A percentile compares a stretch with the other conserved stretches of the same genome.
These are phyloP conservation scores for Capillidium rhysosporum DNA, from an alignment of 371 early-diverging fungal species.

Conservation along the genomic window DNA sequence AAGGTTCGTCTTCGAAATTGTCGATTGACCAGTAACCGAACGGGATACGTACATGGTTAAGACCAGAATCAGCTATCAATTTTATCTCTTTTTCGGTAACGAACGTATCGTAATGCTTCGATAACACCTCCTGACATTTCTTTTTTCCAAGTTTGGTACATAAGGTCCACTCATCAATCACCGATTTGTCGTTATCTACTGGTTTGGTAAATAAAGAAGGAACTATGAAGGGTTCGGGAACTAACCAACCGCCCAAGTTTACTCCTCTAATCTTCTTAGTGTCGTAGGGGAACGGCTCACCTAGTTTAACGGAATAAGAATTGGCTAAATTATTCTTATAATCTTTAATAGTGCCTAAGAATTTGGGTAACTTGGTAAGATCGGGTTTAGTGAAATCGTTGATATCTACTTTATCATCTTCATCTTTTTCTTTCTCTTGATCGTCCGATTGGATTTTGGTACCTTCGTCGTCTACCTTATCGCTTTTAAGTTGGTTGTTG, in stretches of 20 bases:
- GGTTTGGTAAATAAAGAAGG: constrained; percentile 16
- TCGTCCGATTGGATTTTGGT: not conserved
- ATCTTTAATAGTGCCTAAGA: not conserved
- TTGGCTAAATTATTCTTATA: not conserved
- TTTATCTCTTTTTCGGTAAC: constrained; percentile 22
- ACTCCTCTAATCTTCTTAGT: constrained; percentile 22
- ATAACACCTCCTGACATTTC: constrained; percentile 12
- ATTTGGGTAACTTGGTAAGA: not conserved
- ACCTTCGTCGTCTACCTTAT: not conserved
- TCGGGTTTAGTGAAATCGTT: not conserved
- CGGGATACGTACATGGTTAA: constrained; percentile 27
- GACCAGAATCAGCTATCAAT: constrained; percentile 15
- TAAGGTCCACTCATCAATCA: constrained; percentile 25
- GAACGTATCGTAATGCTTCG: constrained; percentile 23
- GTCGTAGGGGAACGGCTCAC: not conserved
- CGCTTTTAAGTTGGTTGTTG: not conserved
- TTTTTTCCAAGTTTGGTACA: constrained; percentile 14
- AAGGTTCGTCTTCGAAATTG: constrained; percentile 8
- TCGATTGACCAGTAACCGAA: constrained; percentile 22
- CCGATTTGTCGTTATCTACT: constrained; percentile 12
- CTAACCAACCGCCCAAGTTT: constrained; percentile 40
- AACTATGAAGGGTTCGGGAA: constrained; percentile 30
- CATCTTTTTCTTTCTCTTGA: not conserved
- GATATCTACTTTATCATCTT: not conserved
- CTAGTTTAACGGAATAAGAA: not conserved